Evolutionary conservation across 148 eudicot genomes (phyloP).

Genomic region (Talinum fruticosum): DNA sequence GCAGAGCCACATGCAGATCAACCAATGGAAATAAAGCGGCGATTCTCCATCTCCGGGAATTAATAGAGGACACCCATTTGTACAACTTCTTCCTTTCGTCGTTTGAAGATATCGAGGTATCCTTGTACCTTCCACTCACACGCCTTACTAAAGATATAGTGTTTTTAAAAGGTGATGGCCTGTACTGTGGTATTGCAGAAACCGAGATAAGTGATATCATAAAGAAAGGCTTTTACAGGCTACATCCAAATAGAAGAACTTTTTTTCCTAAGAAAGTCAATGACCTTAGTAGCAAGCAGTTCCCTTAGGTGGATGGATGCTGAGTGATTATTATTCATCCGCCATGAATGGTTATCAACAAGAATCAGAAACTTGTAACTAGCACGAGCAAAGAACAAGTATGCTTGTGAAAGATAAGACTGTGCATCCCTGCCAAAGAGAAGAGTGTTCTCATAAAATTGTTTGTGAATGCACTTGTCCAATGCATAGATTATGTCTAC

Average conservation of each 20-base stretch:
- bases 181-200: slow-evolving; percentile 52
- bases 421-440: slow-evolving; percentile 70
- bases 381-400: slow-evolving; percentile 65
- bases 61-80: slow-evolving; percentile 60
- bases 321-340: slow-evolving; percentile 41
- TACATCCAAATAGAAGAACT: neutral
- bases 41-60: slow-evolving; percentile 55
- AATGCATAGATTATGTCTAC: neutral
- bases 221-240: neutral
- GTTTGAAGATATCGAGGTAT: slow-evolving; percentile 32
- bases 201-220: slow-evolving; percentile 15
- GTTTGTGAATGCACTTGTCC: neutral
- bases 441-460: neutral
- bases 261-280: slow-evolving; percentile 4
- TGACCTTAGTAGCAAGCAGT: slow-evolving; percentile 90
- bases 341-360: slow-evolving; percentile 96
- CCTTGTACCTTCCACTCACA: slow-evolving; percentile 33
- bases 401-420: slow-evolving; percentile 89
- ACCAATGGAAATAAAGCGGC: slow-evolving; percentile 60
- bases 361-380: slow-evolving; percentile 67
- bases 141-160: slow-evolving; percentile 50
- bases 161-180: slow-evolving; percentile 88
- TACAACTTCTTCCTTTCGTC: slow-evolving; percentile 34
- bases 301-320: slow-evolving; percentile 69
- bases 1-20: slow-evolving; percentile 71